Base-by-base conservation (phyloP, 805 yeast species). In the Zygoascus bituminiphila region DNA sequence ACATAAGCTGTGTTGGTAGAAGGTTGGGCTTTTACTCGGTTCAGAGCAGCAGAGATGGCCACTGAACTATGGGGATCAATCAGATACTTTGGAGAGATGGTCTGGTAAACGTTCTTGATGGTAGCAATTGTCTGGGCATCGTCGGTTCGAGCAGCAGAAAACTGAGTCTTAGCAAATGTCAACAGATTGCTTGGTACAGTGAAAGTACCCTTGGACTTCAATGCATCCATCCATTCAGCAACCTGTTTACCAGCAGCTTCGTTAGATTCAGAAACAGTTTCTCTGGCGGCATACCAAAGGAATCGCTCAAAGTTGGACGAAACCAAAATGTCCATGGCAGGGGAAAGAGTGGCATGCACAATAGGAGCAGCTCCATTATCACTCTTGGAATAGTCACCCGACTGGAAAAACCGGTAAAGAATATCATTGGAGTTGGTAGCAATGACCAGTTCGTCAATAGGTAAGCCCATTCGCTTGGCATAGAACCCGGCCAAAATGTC, bases 241-340 rank as follows among this genome's bases (percentile, higher is more conserved):
- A 93, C 74, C 42, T 75, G 76, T 50, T 72, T 68, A 56, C 98
- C 97, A 10, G 98, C 93, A 63, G 77, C 77, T 40, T 61, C 59
- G 53, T 79, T 76, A 57, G 81, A 81, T 7, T 57, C 49, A 21
- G 83, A 79, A 38, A 75, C 72, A 48, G 83, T 75, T 59, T 84
- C 82, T 64, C 89, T 80, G 23, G 89, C 85, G 64, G 89, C 77
- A 63, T 86, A 88, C 98, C 98, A 93, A 57, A 93, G 73, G 64
- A 89, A 79, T 69, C 99, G 84, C 74, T 93, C 99, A 62, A 93
- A 93, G 69, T 93, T 93, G 23, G 96, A 85, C 15, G 97, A 88
- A 50, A 93, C 87, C 59, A 88, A 77, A 61, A 93, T 93, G 67
- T 93, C 99, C 99, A 93, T 93, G 41, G 99, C 99, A 54, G 99